Base-by-base conservation (phyloP, 1,284 basidiomycete species). In the Cryptococcus sp. region DNA sequence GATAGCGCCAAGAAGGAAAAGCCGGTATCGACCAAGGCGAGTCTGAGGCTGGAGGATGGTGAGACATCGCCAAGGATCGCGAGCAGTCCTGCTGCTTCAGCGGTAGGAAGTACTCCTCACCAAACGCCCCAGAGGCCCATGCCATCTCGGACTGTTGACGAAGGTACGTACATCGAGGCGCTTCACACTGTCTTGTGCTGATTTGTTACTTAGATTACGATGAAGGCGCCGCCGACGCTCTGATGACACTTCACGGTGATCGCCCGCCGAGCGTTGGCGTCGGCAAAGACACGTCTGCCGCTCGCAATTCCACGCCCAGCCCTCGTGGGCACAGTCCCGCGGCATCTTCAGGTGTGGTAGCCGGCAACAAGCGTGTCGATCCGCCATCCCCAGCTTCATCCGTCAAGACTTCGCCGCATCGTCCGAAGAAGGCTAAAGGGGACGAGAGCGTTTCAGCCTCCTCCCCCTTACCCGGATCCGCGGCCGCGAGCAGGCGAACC, bases 171-270 rank as follows among this genome's bases (percentile, higher is more conserved):
- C 16, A 44, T 7, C 1, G 22, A 19, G 13, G 15, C 20, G 45
- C 20, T 31, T 20, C 1, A 20, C 8, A 23, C n/a, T 17, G 38
- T 51, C 39, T 23, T 62, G 53, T 45, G 67, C 46, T 47, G 17
- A 44, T 31, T 20, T n/a, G 15, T 40, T 13, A 2, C 41, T 22
- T 51, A 78, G 78, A 79, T 51, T 79, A 79, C 55, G 78, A 79
- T 63, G 78, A 78, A 62, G 74, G 76, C 11, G 74, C 73, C 15
- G 74, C 71, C 19, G 77, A 78, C 55, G 78, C 78, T 39, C 64
- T 79, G 19, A 77, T 79, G 76, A 66, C 69, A 17, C 64, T 78
- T n/a, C 72, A 74, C 49, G 70, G 74, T 3, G 74, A 77, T 57
- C 70, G 72, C 40, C 66, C 70, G 6, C 54, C 67, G 2, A 54